Evolutionary conservation across 2,329 filamentous ascomycete species (phyloP).

Genomic region (Paramyrothecium roridum): DNA sequence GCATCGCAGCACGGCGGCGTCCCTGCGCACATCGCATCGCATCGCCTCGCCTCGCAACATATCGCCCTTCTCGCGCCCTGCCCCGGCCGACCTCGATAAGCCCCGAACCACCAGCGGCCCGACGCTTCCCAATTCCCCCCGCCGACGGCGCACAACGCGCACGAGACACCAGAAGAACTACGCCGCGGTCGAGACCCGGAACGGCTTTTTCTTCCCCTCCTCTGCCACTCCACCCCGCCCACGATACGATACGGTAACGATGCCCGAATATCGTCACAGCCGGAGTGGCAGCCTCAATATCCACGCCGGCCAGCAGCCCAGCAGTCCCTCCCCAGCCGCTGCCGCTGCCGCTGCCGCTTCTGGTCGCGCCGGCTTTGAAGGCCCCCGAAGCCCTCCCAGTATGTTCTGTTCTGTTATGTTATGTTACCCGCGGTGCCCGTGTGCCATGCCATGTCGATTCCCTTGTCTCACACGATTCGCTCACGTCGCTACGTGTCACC

Average conservation of each 20-base stretch:
- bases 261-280: constrained; percentile 54
- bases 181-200: too few species aligned
- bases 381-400: constrained; percentile 62
- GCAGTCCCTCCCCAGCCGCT: constrained; percentile 19
- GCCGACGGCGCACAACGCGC: background rate
- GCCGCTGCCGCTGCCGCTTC: constrained; percentile 23
- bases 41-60: background rate
- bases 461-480: constrained; percentile 19
- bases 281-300: constrained; percentile 57
- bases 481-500: background rate
- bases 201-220: background rate
- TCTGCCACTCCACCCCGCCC: constrained; percentile 7
- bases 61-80: background rate
- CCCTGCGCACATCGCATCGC: background rate
- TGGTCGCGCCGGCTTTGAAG: constrained; percentile 47
- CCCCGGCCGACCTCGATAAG: background rate
- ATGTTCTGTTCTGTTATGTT: constrained; percentile 33
- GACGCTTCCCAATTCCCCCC: background rate
- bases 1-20: background rate
- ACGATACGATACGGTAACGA: too few species aligned
- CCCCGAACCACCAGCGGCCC: too few species aligned
- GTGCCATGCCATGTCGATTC: background rate
- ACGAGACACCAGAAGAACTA: too few species aligned
- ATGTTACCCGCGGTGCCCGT: too few species aligned
- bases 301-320: constrained; percentile 16